These are phyloP conservation scores for Fusarium stilboides DNA, from an alignment of 2,329 filamentous ascomycete species.

Conservation along the genomic window DNA sequence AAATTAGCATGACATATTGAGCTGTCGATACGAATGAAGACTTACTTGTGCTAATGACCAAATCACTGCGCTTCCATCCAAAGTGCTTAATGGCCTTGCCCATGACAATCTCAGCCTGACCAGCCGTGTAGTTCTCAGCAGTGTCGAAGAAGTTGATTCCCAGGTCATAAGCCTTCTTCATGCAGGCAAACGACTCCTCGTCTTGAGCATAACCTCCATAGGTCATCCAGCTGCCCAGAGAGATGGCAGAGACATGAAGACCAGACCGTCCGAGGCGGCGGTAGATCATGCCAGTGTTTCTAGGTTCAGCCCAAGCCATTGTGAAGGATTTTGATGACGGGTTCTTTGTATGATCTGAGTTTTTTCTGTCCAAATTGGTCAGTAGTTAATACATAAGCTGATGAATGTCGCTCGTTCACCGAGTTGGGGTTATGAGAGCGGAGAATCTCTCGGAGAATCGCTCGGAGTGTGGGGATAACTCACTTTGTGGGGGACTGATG, in stretches of 20 bases:
- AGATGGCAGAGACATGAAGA: conserved; percentile 77
- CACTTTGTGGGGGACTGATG: conserved; percentile 1
- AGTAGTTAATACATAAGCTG: conserved; percentile 5
- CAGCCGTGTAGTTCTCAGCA: conserved; percentile 72
- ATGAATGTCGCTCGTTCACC: not conserved
- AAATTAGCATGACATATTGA: conserved; percentile 9
- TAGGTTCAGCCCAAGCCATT: conserved; percentile 62
- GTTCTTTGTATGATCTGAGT: conserved; percentile 3
- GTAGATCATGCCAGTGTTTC: conserved; percentile 62
- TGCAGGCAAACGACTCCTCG: conserved; percentile 72
- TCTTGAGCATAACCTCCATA: conserved; percentile 77
- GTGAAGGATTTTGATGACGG: conserved; percentile 22
- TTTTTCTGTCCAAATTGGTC: conserved; percentile 1
- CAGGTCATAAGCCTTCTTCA: conserved; percentile 73
- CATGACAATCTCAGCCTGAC: conserved; percentile 76
- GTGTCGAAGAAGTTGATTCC: conserved; percentile 77
- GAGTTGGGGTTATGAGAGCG: conserved; percentile 4
- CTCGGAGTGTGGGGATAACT: conserved; percentile 41
- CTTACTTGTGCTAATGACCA: conserved; percentile 71
- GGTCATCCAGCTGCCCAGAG: conserved; percentile 76
- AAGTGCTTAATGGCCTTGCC: conserved; percentile 73
- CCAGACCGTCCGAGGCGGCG: conserved; percentile 66
- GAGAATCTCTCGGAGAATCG: conserved; percentile 48
- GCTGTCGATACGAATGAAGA: fast-evolving
- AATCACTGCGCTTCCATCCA: conserved; percentile 73